Evolutionary conservation across 441 rosid species (phyloP).

Genomic region (Erodium trifolium): DNA sequence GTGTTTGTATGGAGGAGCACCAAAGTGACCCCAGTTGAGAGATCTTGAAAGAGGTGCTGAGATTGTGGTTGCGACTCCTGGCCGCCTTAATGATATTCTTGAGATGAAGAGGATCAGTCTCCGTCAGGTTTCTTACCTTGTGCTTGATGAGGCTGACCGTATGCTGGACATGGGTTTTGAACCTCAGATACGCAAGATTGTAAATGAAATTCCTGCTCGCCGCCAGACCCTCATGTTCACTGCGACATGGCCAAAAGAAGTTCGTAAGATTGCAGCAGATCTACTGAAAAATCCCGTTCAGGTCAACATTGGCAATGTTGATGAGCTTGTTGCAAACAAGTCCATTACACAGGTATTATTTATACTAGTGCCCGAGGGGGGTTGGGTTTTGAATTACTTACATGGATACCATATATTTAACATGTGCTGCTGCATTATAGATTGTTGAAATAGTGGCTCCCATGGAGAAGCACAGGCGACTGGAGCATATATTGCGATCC

Average conservation of each 20-base stretch:
- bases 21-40: slow-evolving; percentile 86
- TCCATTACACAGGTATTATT: slow-evolving; percentile 78
- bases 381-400: neutral
- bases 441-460: slow-evolving; percentile 67
- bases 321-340: slow-evolving; percentile 97
- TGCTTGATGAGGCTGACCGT: slow-evolving; percentile 96
- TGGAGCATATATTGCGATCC: slow-evolving; percentile 87
- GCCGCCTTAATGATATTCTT: slow-evolving; percentile 92
- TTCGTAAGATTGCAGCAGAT: slow-evolving; percentile 94
- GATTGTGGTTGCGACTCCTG: slow-evolving; percentile 98
- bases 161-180: slow-evolving; percentile 99
- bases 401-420: neutral
- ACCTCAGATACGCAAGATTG: slow-evolving; percentile 94
- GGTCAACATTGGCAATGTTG: slow-evolving; percentile 92
- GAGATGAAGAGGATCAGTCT: slow-evolving; percentile 93
- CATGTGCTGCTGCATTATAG: slow-evolving; percentile 31
- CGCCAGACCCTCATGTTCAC: slow-evolving; percentile 99
- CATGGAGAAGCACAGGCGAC: slow-evolving; percentile 81
- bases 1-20: slow-evolving; percentile 99
- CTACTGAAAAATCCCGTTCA: slow-evolving; percentile 87
- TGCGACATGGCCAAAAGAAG: slow-evolving; percentile 98
- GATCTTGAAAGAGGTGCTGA: slow-evolving; percentile 89
- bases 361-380: no score
- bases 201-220: slow-evolving; percentile 77
- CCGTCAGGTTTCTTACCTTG: slow-evolving; percentile 83